phyloP scores from a whole-genome alignment of 106 monocot species.

The Acorus calamus region DNA sequence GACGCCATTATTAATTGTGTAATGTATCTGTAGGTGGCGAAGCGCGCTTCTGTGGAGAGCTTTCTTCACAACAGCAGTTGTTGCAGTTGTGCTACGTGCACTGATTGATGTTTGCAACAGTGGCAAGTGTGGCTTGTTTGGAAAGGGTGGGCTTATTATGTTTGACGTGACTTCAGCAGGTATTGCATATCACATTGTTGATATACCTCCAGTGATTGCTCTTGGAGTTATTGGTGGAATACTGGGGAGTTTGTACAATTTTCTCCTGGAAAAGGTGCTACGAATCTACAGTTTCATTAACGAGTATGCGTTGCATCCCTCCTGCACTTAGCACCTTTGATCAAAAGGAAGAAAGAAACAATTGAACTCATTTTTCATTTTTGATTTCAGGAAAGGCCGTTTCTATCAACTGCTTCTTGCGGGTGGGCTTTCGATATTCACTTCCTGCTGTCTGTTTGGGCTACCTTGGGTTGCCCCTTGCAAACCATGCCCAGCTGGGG shows the following conservation, averaged over 20 bases:
- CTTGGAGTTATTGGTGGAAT: conserved; percentile 71
- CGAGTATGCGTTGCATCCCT: conserved; percentile 21
- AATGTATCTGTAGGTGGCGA: conserved; percentile 52
- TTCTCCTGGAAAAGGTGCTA: conserved; percentile 46
- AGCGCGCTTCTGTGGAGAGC: conserved; percentile 69
- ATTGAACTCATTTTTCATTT: background rate
- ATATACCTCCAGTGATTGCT: conserved; percentile 57
- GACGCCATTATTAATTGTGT: no score
- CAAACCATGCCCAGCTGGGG: conserved; percentile 49
- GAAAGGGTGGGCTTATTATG: conserved; percentile 85
- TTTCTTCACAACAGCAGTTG: conserved; percentile 80
- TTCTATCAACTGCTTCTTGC: conserved; percentile 33
- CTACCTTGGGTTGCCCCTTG: conserved; percentile 85
- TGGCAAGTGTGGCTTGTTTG: conserved; percentile 75
- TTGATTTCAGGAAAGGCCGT: conserved; percentile 37
- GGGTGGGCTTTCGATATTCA: conserved; percentile 48
- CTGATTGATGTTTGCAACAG: conserved; percentile 66
- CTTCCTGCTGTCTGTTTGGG: conserved; percentile 55
- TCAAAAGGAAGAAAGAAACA: no score
- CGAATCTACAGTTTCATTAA: conserved; percentile 53
- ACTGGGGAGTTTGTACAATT: conserved; percentile 76
- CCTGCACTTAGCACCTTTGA: no score
- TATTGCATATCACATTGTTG: conserved; percentile 41
- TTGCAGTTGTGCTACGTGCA: conserved; percentile 58
- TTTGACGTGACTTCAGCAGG: conserved; percentile 55